Base-by-base conservation (phyloP, 2,329 filamentous ascomycete genomes). In the Aurifilum marmelostoma region DNA sequence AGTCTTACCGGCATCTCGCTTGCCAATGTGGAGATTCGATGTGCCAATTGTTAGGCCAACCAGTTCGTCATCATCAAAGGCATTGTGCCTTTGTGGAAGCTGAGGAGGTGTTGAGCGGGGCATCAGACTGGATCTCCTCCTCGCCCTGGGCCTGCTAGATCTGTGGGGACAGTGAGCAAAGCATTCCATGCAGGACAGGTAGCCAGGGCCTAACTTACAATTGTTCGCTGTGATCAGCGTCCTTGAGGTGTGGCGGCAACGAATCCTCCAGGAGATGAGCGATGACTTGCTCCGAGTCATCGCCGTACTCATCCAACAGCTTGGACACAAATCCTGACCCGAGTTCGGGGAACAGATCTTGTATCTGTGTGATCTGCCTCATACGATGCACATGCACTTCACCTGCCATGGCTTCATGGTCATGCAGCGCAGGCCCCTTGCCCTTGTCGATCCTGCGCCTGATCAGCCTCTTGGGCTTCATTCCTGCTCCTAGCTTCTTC, bases 311-410 rank as follows among this genome's bases (percentile, higher is more conserved):
- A 74, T 95, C 91, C 32, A 97, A 84, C 12, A 97, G 84, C 74
- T 87, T 91, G 24, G 92, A 85, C 21, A 98, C 83, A 76, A 97
- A 98, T 0, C 87, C 92, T 4, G 92, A 90, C 6, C 94, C 94
- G 12, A 98, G 83, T 71, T 97, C 89, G 0, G 95, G 93, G 75
- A 98, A 97, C 0, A 98, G 83, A 76, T 99, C 95, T 76, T 97
- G 94, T n/a, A 99, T 86, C 77, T 97, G 93, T 0, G 91, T 91
- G 65, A 98, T 89, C 63, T 95, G 88, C 74, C 91, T 94, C 88
- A 97, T 91, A 56, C 85, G 89, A 78, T 97, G 93, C 29, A 95
- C 82, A 75, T 96, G 92, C 43, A 94, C 82, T 58, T 86, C 83
- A 2, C 78, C 79, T 7, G 80, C 75, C 8, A 76, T 72, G 7